Percentiles rank a stretch among this genome's conserved stretches.
These are phyloP conservation scores for Starmerella bombicola DNA, from an alignment of 805 yeast species.

Conservation along the genomic window DNA sequence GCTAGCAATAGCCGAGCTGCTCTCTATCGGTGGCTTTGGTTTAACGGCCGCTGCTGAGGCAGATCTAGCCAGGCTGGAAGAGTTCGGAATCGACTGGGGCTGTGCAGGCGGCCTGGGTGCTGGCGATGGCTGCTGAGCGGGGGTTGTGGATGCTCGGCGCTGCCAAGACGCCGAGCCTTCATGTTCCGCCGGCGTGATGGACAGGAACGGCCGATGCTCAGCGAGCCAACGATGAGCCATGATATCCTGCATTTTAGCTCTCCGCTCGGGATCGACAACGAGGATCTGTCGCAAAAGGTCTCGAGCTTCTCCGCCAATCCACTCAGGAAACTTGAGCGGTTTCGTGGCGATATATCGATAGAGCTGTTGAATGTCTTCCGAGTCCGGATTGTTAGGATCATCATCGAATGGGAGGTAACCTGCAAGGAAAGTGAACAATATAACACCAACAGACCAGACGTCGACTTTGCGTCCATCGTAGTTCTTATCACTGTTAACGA, in stretches of 20 bases:
- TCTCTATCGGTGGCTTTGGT: slow-evolving; percentile 6
- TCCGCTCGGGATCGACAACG: slow-evolving; percentile 69
- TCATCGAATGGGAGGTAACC: slow-evolving; percentile 97
- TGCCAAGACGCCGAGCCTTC: slow-evolving; percentile 33
- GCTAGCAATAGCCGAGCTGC: background rate
- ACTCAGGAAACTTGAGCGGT: slow-evolving; percentile 90
- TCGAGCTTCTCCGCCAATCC: slow-evolving; percentile 78
- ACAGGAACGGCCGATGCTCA: slow-evolving; percentile 69
- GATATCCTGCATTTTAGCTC: slow-evolving; percentile 57
- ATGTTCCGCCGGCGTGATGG: slow-evolving; percentile 85
- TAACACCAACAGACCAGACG: slow-evolving; percentile 95
- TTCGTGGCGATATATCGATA: slow-evolving; percentile 87
- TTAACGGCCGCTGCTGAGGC: slow-evolving; percentile 7
- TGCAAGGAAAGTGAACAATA: slow-evolving; percentile 89
- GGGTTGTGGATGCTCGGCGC: slow-evolving; percentile 5
- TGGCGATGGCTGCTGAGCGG: background rate
- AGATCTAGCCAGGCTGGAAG: slow-evolving; percentile 4
- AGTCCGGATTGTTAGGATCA: slow-evolving; percentile 92
- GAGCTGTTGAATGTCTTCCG: slow-evolving; percentile 79
- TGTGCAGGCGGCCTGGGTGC: background rate
- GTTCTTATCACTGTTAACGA: slow-evolving; percentile 65
- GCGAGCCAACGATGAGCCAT: slow-evolving; percentile 78
- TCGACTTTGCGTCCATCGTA: slow-evolving; percentile 91
- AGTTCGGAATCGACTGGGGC: background rate
- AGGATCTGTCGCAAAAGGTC: slow-evolving; percentile 72